Evolutionary conservation across 306 rosid genomes (phyloP).

Genomic region (Dryas drummondii): DNA sequence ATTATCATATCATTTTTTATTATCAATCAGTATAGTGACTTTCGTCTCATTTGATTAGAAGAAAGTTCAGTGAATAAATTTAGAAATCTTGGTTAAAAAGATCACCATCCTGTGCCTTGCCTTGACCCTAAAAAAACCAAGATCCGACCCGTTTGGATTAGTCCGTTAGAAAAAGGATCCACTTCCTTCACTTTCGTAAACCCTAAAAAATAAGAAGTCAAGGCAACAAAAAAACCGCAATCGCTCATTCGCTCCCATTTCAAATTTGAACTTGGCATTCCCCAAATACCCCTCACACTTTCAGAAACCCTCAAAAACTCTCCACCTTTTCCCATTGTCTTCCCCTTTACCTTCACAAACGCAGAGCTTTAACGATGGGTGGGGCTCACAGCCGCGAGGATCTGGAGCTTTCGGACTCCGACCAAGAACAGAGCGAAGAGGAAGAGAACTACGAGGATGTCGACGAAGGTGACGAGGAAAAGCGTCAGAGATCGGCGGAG

Average conservation of each 20-base stretch:
- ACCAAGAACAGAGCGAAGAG: slow-evolving; percentile 30
- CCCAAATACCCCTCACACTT: slow-evolving; percentile 6
- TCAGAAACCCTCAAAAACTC: neutral
- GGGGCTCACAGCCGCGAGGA: slow-evolving; percentile 68
- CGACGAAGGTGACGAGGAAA: slow-evolving; percentile 33
- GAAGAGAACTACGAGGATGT: slow-evolving; percentile 56
- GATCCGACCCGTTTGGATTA: neutral
- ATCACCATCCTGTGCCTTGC: too few species aligned
- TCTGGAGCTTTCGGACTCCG: slow-evolving; percentile 58
- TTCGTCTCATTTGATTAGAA: too few species aligned
- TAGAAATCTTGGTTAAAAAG: too few species aligned
- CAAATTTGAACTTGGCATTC: slow-evolving; percentile 63
- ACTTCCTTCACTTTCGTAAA: neutral
- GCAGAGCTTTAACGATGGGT: slow-evolving; percentile 51
- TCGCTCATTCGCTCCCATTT: slow-evolving; percentile 39
- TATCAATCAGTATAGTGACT: too few species aligned
- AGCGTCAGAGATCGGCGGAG: slow-evolving; percentile 47
- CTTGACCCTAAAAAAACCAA: neutral
- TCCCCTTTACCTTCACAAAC: neutral
- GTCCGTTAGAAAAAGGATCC: neutral
- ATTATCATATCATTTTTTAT: too few species aligned
- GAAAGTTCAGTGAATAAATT: too few species aligned
- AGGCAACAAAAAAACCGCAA: neutral
- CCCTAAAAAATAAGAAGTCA: neutral
- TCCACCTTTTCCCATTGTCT: neutral